Conservation (phyloP, 306 rosid genomes). For the Trichosanthes cucumerina region DNA sequence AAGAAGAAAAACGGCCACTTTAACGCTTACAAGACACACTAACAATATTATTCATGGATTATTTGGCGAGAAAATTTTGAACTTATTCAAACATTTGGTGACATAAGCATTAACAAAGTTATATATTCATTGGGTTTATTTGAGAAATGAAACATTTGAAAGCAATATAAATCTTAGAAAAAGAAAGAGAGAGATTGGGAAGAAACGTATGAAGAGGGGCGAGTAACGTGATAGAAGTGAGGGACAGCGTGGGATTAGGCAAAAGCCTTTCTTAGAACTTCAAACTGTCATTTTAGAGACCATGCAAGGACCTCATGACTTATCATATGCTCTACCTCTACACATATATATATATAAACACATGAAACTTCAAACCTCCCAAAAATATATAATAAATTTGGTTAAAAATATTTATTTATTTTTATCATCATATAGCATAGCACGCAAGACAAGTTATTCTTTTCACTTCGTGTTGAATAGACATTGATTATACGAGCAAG, state of each 20-base stretch:
- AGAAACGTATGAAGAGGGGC: slow-evolving; percentile 8
- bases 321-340: not conserved
- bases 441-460: not conserved
- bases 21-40: not conserved
- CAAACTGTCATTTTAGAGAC: slow-evolving; percentile 3
- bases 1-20: too few relatives aligned
- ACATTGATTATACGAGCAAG: not conserved
- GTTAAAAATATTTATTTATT: not conserved
- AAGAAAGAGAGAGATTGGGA: not conserved
- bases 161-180: not conserved
- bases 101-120: too few relatives aligned
- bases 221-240: not conserved
- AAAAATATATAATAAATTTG: not conserved
- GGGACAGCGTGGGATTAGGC: not conserved
- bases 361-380: not conserved
- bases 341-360: not conserved
- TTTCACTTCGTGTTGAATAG: not conserved
- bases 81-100: not conserved
- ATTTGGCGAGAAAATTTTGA: too few relatives aligned
- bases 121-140: not conserved
- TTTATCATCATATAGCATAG: not conserved
- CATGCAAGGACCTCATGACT: slow-evolving; percentile 9
- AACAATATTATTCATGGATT: not conserved
- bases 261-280: not conserved
- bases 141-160: not conserved